A percentile compares a stretch with the other conserved stretches of the same genome.
phyloP scores from a whole-genome alignment of 2,329 filamentous ascomycete genomes.

The Blumeria graminis region DNA sequence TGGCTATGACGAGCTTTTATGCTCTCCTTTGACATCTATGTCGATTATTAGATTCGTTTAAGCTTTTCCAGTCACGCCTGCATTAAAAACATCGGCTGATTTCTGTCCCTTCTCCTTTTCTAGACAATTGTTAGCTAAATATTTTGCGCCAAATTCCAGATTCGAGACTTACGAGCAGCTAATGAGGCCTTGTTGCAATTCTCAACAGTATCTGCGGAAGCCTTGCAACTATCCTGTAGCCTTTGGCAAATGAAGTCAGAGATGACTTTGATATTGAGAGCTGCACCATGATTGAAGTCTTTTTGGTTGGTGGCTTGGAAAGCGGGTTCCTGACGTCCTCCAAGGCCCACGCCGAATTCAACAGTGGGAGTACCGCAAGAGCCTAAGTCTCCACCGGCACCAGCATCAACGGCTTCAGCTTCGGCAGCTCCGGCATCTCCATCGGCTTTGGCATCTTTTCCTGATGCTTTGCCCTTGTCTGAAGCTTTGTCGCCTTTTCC shows the following conservation, averaged over 20 bases:
- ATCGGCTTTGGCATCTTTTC: no score
- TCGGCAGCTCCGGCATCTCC: background rate
- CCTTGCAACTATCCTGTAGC: slow-evolving; percentile 7
- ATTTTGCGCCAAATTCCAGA: background rate
- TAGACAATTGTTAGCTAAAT: background rate
- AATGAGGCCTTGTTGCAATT: slow-evolving; percentile 6
- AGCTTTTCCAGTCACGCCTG: no score
- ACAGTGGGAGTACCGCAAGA: slow-evolving; percentile 20
- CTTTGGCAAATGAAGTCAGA: slow-evolving; percentile 23
- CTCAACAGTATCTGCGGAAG: slow-evolving; percentile 6
- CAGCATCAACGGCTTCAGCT: background rate
- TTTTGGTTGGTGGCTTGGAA: slow-evolving; percentile 20
- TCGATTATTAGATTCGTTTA: no score
- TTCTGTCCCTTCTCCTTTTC: background rate
- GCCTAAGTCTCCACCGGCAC: slow-evolving; percentile 16
- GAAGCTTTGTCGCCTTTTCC: background rate
- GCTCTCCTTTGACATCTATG: no score
- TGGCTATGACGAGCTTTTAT: no score
- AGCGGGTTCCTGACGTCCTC: slow-evolving; percentile 20
- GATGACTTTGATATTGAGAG: slow-evolving; percentile 23
- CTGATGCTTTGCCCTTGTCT: no score
- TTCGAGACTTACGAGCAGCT: slow-evolving; percentile 5
- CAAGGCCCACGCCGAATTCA: slow-evolving; percentile 20
- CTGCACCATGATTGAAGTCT: slow-evolving; percentile 23
- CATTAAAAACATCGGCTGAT: background rate